Evolutionary conservation across 2,329 filamentous ascomycete species (phyloP).

Genomic region (Cladophialophora bantiana): DNA sequence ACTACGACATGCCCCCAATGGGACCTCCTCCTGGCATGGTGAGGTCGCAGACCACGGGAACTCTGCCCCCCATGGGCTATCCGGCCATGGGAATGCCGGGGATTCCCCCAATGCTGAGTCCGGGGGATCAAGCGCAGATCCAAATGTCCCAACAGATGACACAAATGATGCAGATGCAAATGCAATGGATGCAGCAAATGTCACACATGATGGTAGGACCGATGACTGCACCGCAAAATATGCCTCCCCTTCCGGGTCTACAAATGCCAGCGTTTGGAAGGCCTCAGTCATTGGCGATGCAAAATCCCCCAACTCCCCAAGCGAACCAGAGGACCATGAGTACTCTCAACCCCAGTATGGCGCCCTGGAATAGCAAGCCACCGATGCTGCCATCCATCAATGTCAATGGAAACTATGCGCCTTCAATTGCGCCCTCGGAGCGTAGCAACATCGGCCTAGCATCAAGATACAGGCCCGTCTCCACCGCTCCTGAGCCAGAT

Average conservation of each 20-base stretch:
- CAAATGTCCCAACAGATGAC: conserved; percentile 85
- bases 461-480: conserved; percentile 88
- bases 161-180: conserved; percentile 91
- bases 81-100: conserved; percentile 30
- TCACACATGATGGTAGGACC: conserved; percentile 67
- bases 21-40: conserved; percentile 43
- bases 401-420: conserved; percentile 66
- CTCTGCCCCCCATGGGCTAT: conserved; percentile 39
- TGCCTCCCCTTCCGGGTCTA: conserved; percentile 29
- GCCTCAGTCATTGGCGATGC: conserved; percentile 35
- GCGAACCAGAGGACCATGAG: conserved; percentile 74
- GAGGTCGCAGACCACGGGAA: conserved; percentile 49
- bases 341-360: conserved; percentile 73
- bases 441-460: conserved; percentile 92
- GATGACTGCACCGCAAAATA: conserved; percentile 17
- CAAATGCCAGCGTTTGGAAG: conserved; percentile 15
- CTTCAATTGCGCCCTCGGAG: conserved; percentile 94
- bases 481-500: conserved; percentile 57
- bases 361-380: conserved; percentile 48
- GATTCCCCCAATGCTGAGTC: conserved; percentile 53
- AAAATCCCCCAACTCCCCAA: conserved; percentile 41
- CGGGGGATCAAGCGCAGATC: conserved; percentile 75
- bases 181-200: conserved; percentile 84
- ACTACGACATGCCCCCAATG: conserved; percentile 47
- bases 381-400: conserved; percentile 44